Percentiles rank a stretch among this genome's conserved stretches.
phyloP scores from a whole-genome alignment of 345 rosid genomes.

The Eucalyptus lansdowneana region DNA sequence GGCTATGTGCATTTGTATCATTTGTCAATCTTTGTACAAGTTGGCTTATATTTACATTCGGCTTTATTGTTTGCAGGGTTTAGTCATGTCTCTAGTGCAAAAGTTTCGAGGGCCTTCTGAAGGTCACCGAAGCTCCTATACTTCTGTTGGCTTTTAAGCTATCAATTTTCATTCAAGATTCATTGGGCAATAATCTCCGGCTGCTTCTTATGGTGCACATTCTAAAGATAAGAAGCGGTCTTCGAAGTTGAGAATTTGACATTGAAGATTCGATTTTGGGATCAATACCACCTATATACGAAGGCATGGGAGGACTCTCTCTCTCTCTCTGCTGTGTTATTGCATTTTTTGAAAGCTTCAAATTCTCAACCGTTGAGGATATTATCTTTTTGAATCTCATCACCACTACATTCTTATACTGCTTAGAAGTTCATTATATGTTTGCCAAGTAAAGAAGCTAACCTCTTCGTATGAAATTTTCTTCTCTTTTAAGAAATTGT shows the following conservation, averaged over 20 bases:
- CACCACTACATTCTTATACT: not conserved
- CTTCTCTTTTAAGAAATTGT: not conserved
- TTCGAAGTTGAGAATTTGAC: not conserved
- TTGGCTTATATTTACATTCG: not conserved
- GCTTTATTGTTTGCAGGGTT: constrained; percentile 29
- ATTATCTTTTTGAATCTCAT: not conserved
- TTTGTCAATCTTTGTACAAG: not conserved
- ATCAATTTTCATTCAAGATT: not conserved
- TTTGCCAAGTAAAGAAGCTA: not conserved
- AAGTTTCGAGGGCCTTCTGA: constrained; percentile 51
- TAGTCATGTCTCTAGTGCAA: constrained; percentile 34
- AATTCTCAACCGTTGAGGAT: not conserved
- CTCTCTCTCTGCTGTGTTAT: not conserved
- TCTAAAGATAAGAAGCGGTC: not conserved
- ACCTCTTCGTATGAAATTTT: not conserved
- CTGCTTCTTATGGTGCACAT: not conserved
- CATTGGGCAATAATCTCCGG: not conserved
- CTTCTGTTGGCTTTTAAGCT: constrained; percentile 56
- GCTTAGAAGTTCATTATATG: not conserved
- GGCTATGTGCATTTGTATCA: not conserved
- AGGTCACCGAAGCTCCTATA: constrained; percentile 48
- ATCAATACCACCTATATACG: not conserved
- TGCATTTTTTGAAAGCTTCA: not conserved
- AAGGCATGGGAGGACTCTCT: not conserved
- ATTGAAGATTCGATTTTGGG: not conserved